Percentiles rank a stretch among this genome's conserved stretches.
phyloP scores from a whole-genome alignment of 2,329 filamentous ascomycete species.

The Byssochlamys sp. region DNA sequence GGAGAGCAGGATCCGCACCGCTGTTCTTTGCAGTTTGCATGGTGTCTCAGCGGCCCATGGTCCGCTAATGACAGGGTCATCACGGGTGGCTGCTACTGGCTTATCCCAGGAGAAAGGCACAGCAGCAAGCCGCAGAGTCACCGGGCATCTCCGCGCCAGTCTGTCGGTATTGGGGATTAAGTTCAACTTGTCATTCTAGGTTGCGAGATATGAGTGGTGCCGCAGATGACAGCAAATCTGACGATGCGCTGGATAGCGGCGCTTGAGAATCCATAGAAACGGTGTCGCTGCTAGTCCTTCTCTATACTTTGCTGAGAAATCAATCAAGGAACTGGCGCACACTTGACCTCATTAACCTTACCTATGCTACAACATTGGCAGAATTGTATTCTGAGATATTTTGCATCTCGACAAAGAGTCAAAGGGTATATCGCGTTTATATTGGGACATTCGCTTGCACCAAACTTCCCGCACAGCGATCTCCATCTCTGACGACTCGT shows the following conservation, averaged over 20 bases:
- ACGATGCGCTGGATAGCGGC: not conserved
- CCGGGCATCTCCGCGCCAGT: conserved; percentile 4
- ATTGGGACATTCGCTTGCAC: not conserved
- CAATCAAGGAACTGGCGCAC: not conserved
- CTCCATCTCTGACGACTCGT: not conserved
- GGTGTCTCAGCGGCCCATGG: not conserved
- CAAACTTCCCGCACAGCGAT: not conserved
- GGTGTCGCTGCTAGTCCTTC: not conserved
- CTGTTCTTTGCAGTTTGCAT: not conserved
- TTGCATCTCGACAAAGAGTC: not conserved
- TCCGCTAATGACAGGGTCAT: not conserved
- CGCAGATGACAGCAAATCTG: conserved; percentile 6
- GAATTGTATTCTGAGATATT: not conserved
- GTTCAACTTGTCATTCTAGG: not conserved
- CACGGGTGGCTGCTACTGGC: not conserved
- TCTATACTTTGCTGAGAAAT: not conserved
- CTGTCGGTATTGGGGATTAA: conserved; percentile 10
- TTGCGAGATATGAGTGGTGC: conserved; percentile 8
- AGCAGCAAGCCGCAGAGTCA: conserved; percentile 3
- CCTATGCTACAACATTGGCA: not conserved
- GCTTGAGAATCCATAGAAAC: not conserved
- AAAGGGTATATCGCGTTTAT: not conserved
- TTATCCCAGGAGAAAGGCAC: conserved; percentile 4
- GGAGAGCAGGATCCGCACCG: not conserved
- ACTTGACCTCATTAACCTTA: not conserved